Conservation (phyloP, 2,329 filamentous ascomycete species). For the Leptographium flavum region DNA sequence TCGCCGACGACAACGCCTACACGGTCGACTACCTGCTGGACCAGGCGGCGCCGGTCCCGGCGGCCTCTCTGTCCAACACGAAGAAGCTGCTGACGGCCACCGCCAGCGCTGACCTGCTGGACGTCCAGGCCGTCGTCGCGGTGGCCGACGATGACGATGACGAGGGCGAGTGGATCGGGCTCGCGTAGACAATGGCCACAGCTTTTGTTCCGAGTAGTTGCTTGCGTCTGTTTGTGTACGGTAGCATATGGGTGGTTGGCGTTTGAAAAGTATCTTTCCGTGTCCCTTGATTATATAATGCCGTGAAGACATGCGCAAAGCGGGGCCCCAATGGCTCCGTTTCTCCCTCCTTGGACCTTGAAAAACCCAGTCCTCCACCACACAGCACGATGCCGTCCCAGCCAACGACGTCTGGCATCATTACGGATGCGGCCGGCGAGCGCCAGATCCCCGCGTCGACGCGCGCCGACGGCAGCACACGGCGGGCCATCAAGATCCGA, state of each 20-base stretch:
- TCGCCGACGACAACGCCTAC: constrained; percentile 82
- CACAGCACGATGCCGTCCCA: constrained; percentile 3
- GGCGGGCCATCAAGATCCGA: constrained; percentile 85
- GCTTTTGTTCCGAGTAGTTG: neutral
- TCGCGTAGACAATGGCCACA: too few species aligned
- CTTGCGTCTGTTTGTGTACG: neutral
- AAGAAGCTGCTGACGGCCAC: neutral
- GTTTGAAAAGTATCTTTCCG: neutral
- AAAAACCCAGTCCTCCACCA: too few species aligned
- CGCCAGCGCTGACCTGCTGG: neutral
- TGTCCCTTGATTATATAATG: neutral
- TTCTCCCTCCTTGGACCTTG: too few species aligned
- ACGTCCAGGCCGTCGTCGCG: neutral
- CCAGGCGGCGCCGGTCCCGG: constrained; percentile 27
- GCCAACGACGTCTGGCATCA: constrained; percentile 51
- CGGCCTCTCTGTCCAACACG: neutral
- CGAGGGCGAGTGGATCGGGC: constrained; percentile 7
- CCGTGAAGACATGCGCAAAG: too few species aligned
- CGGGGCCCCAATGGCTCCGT: too few species aligned
- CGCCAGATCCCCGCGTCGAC: constrained; percentile 80
- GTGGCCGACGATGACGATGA: constrained; percentile 4
- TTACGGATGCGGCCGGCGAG: constrained; percentile 63
- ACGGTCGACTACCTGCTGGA: constrained; percentile 68
- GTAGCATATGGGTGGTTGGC: neutral
- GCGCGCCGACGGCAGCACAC: constrained; percentile 77